A percentile compares a stretch with the other conserved stretches of the same genome.
These are phyloP conservation scores for Tolypocladium ovalisporum DNA, from an alignment of 2,329 filamentous ascomycete species.

Conservation along the genomic window DNA sequence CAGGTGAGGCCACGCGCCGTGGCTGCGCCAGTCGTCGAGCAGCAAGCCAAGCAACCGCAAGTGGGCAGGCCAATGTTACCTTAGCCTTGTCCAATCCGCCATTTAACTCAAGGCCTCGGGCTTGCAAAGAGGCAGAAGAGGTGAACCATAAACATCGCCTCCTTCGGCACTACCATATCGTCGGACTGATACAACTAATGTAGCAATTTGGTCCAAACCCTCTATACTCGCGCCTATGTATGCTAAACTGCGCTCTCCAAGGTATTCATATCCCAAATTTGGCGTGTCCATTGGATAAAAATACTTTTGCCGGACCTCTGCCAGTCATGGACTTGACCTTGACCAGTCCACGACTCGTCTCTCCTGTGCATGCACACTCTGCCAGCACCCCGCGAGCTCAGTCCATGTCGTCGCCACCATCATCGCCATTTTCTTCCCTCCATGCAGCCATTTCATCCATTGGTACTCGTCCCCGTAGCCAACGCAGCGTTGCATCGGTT, in stretches of 20 bases:
- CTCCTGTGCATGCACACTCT: neutral
- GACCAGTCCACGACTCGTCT: neutral
- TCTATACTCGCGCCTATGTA: neutral
- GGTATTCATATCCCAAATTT: neutral
- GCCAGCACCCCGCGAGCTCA: neutral
- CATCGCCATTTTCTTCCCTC: constrained; percentile 34
- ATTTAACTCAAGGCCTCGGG: neutral
- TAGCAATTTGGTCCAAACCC: neutral
- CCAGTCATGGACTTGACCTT: neutral
- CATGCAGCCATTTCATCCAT: constrained; percentile 47
- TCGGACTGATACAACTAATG: too few relatives aligned
- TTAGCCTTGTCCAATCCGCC: neutral
- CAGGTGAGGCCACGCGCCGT: neutral
- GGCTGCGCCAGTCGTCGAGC: neutral
- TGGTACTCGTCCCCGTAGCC: constrained; percentile 68
- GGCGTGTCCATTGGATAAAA: neutral
- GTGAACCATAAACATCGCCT: too few relatives aligned
- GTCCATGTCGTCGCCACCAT: constrained; percentile 13
- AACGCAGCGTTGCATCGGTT: constrained; percentile 72
- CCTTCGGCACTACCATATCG: too few relatives aligned
- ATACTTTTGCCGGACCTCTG: neutral
- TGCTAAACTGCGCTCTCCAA: neutral
- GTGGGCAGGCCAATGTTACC: too few relatives aligned
- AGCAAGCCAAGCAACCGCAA: neutral
- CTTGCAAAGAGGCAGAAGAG: neutral